phyloP scores from a whole-genome alignment of 345 rosid species.

The Eucalyptus viminalis region DNA sequence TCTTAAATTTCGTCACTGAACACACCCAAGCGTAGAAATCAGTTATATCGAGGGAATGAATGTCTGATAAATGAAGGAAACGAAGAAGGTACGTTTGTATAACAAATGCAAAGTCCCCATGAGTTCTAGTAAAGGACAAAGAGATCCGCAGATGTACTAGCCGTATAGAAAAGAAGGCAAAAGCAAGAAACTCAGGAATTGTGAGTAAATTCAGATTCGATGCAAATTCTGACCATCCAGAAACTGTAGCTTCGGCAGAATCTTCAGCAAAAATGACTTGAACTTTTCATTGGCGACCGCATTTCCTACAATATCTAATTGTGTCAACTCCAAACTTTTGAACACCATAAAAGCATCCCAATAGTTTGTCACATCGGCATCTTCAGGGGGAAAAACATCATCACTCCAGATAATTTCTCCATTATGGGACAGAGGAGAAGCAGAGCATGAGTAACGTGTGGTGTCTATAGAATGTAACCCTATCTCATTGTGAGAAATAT shows the following conservation, averaged over 20 bases:
- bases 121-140: background rate
- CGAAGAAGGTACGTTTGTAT: background rate
- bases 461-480: slow-evolving; percentile 82
- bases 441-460: slow-evolving; percentile 44
- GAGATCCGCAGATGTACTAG: background rate
- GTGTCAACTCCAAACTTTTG: slow-evolving; percentile 48
- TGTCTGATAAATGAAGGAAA: background rate
- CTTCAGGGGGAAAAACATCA: slow-evolving; percentile 10
- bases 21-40: background rate
- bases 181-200: background rate
- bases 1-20: background rate
- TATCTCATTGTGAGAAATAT: slow-evolving; percentile 80
- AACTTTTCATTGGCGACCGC: slow-evolving; percentile 47
- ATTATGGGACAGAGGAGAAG: slow-evolving; percentile 67
- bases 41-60: background rate
- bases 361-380: slow-evolving; percentile 11
- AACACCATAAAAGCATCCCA: slow-evolving; percentile 66
- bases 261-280: slow-evolving; percentile 33
- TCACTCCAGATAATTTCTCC: slow-evolving; percentile 24
- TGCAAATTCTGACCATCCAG: slow-evolving; percentile 35
- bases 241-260: slow-evolving; percentile 55
- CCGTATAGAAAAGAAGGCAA: background rate
- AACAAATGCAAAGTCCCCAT: background rate
- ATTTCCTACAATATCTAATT: slow-evolving; percentile 58
- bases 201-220: background rate